Base-by-base conservation (phyloP, 177 flowering plant genomes). In the Vitis hybrid region DNA sequence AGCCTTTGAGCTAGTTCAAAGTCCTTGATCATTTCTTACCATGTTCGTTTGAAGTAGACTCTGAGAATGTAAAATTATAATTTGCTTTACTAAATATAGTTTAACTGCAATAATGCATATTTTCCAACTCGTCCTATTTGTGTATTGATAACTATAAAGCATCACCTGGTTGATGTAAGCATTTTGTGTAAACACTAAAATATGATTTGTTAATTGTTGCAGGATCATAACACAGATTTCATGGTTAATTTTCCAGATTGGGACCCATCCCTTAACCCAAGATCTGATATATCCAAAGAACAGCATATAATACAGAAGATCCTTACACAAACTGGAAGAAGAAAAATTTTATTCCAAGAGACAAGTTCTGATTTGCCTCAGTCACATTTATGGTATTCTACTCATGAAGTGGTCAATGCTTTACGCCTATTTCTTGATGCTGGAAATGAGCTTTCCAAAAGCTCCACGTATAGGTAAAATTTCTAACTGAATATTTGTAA, bases 201-300 rank as follows among this genome's bases (percentile, higher is more conserved):
- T 13, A 54, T 54, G 21, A 6, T 13, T 14, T n/a, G 7, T 72
- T 54, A 7, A 68, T 27, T 72, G 24, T 76, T 80, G 73, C 91
- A 93, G 99, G 90, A 95, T 72, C 99, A 95, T 72, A 93, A 93
- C 80, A 88, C 57, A 55, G 99, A 95, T 75, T 95, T 73, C 78
- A 89, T 94, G 67, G 97, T 94, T 66, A 73, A 90, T 67, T 77
- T 94, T 76, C 99, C 97, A 0, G 97, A 95, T 59, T 89, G 93
- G 92, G 87, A 88, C 83, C 97, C 99, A 56, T 81, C 91, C 15
- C 32, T 51, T 18, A 55, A 64, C 55, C 65, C 76, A 35, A 57
- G 14, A 67, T 70, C 75, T 62, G 52, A 61, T 60, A 24, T 52
- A 56, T 57, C 79, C 49, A 71, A 74, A 61, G 70, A 60, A 46